Conservation (phyloP, 1,139 yeast genomes). For the Yamadazyma mexicana region DNA sequence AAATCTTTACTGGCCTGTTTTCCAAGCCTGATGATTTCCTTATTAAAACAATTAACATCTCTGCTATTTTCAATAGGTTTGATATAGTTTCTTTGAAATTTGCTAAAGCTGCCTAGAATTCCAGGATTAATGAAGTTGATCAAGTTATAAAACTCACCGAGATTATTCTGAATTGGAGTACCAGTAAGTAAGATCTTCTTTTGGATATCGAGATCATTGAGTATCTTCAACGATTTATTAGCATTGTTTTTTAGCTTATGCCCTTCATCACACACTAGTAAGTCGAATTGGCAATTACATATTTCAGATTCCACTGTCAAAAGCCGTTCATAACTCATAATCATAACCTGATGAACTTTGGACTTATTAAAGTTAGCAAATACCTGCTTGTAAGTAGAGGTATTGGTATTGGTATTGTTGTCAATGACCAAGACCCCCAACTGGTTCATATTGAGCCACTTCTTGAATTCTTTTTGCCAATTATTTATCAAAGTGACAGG, state of each 20-base stretch:
- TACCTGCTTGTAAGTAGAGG: conserved; percentile 58
- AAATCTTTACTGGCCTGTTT: conserved; percentile 61
- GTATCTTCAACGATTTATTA: conserved; percentile 67
- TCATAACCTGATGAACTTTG: conserved; percentile 75
- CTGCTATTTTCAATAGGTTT: conserved; percentile 74
- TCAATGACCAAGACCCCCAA: conserved; percentile 59
- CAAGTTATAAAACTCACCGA: conserved; percentile 78
- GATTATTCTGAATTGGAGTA: conserved; percentile 93
- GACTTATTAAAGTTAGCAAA: conserved; percentile 63
- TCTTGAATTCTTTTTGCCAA: conserved; percentile 85
- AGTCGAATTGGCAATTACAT: conserved; percentile 54
- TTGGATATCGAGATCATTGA: conserved; percentile 55
- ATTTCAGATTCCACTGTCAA: conserved; percentile 58
- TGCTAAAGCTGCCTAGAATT: conserved; percentile 60
- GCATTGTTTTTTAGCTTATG: conserved; percentile 74
- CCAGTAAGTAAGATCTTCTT: conserved; percentile 75
- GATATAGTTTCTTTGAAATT: conserved; percentile 67
- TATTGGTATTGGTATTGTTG: conserved; percentile 38
- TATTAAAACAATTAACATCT: conserved; percentile 65
- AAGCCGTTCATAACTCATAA: conserved; percentile 86
- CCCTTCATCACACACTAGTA: conserved; percentile 93
- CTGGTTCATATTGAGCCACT: conserved; percentile 79
- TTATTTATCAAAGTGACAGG: conserved; percentile 88
- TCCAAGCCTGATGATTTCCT: conserved; percentile 53
- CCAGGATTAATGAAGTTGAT: conserved; percentile 86